Conservation (phyloP, 306 rosid species). For the Begonia masoniana region DNA sequence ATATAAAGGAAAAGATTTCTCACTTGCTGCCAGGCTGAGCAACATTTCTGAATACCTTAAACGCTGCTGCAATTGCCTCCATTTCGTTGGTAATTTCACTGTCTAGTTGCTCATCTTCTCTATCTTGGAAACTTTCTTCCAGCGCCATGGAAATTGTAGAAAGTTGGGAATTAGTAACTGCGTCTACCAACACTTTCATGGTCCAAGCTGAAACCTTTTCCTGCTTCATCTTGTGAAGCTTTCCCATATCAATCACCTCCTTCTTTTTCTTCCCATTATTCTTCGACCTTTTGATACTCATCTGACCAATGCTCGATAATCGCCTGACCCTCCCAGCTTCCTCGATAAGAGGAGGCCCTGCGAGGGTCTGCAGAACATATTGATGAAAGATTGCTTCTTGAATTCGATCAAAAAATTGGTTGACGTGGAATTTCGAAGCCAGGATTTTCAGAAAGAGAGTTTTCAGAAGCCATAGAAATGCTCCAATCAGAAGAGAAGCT, state of each 20-base stretch:
- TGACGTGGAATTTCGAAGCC: constrained; percentile 64
- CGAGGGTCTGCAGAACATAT: constrained; percentile 64
- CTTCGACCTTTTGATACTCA: constrained; percentile 52
- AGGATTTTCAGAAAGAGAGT: constrained; percentile 11
- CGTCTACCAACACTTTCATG: constrained; percentile 83
- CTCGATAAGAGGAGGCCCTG: constrained; percentile 57
- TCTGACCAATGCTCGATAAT: constrained; percentile 45
- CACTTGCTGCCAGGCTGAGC: constrained; percentile 53
- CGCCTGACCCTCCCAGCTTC: constrained; percentile 51
- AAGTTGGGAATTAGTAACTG: constrained; percentile 64
- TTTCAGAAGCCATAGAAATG: constrained; percentile 62
- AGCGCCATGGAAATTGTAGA: constrained; percentile 55
- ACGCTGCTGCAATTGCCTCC: constrained; percentile 85
- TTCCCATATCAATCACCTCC: constrained; percentile 55
- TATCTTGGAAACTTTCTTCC: constrained; percentile 43
- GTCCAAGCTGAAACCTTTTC: constrained; percentile 92
- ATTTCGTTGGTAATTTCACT: constrained; percentile 77
- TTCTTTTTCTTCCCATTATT: constrained; percentile 44
- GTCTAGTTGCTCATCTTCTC: constrained; percentile 33
- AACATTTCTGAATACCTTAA: constrained; percentile 58
- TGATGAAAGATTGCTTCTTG: constrained; percentile 50
- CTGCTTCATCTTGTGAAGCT: constrained; percentile 66
- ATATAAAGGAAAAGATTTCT: constrained; percentile 19
- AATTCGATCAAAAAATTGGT: constrained; percentile 76
- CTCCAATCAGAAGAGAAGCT: constrained; percentile 55